These are phyloP conservation scores for Barnettozyma wickerhamii DNA, from an alignment of 805 yeast species.

Conservation along the genomic window DNA sequence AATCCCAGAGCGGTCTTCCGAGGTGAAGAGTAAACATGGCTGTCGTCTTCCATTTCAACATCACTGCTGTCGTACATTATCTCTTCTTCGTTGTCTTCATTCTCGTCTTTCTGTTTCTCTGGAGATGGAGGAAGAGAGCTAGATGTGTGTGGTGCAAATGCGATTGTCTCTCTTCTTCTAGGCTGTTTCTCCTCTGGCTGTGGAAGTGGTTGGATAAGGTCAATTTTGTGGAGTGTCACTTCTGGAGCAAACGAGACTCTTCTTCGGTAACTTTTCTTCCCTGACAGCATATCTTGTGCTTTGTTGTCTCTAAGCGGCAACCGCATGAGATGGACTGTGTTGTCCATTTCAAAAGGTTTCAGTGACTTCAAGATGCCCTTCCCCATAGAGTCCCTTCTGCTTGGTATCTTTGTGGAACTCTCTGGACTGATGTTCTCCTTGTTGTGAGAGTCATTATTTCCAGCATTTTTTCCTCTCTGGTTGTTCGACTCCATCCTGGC, in stretches of 20 bases:
- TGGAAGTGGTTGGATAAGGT: slow-evolving; percentile 13
- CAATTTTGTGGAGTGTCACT: slow-evolving; percentile 27
- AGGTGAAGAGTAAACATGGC: slow-evolving; percentile 22
- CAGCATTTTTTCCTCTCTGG: background rate
- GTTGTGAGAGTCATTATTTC: background rate
- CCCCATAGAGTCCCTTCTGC: slow-evolving; percentile 23
- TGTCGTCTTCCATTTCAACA: slow-evolving; percentile 25
- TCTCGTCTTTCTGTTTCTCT: slow-evolving; percentile 1
- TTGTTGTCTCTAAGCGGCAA: slow-evolving; percentile 16
- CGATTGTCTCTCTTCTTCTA: slow-evolving; percentile 27
- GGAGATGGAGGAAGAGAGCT: slow-evolving; percentile 9
- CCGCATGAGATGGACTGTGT: slow-evolving; percentile 15
- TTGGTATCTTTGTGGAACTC: slow-evolving; percentile 5
- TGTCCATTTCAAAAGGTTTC: slow-evolving; percentile 11
- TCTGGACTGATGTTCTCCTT: slow-evolving; percentile 3
- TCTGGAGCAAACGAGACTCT: slow-evolving; percentile 29
- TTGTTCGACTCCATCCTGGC: background rate
- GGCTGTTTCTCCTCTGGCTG: slow-evolving; percentile 18
- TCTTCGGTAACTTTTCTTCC: slow-evolving; percentile 19
- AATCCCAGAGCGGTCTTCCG: slow-evolving; percentile 11
- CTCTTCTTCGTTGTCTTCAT: slow-evolving; percentile 15
- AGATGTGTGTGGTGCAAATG: slow-evolving; percentile 16
- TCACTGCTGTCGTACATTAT: slow-evolving; percentile 25
- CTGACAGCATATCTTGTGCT: slow-evolving; percentile 3
- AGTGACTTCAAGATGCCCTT: slow-evolving; percentile 23